Percentiles rank a stretch among this genome's conserved stretches.
Evolutionary conservation across 495 filamentous ascomycete species (phyloP).

Genomic region (Penicillium daleae): DNA sequence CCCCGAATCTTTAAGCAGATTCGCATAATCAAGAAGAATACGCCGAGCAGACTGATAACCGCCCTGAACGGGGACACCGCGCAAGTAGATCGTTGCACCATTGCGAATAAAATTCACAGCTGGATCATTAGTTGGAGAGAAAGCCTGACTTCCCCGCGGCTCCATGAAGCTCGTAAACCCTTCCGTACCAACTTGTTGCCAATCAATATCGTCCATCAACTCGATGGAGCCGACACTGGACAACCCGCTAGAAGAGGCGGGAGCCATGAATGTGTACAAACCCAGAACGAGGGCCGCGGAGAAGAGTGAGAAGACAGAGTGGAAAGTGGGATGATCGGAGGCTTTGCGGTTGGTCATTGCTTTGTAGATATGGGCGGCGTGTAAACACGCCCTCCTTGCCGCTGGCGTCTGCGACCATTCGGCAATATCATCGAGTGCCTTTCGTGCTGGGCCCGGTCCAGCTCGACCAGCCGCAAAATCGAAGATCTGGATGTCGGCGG

Average conservation of each 20-base stretch:
- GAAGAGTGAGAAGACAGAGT: conserved; percentile 52
- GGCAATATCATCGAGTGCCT: conserved; percentile 53
- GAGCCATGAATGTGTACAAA: conserved; percentile 55
- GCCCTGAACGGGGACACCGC: conserved; percentile 49
- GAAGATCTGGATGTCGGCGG: conserved; percentile 55
- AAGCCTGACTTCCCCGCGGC: conserved; percentile 37
- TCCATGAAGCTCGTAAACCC: conserved; percentile 49
- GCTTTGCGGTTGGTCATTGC: conserved; percentile 53
- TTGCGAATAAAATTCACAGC: conserved; percentile 56
- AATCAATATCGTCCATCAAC: conserved; percentile 54
- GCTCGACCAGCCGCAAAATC: conserved; percentile 53
- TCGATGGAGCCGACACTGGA: conserved; percentile 46
- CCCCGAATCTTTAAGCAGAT: conserved; percentile 55
- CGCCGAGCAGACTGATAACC: conserved; percentile 54
- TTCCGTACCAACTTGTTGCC: conserved; percentile 47
- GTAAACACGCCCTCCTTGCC: conserved; percentile 51
- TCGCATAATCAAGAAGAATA: conserved; percentile 54
- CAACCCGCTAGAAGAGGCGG: conserved; percentile 30
- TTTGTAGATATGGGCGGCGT: conserved; percentile 57
- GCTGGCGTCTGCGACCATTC: conserved; percentile 56
- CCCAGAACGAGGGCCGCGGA: conserved; percentile 54
- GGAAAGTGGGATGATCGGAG: conserved; percentile 53
- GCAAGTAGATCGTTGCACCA: conserved; percentile 52
- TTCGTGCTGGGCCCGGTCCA: conserved; percentile 47
- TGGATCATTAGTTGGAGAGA: conserved; percentile 38